phyloP scores from a whole-genome alignment of 2,329 filamentous ascomycete genomes.

The Rachicladosporium sp. region DNA sequence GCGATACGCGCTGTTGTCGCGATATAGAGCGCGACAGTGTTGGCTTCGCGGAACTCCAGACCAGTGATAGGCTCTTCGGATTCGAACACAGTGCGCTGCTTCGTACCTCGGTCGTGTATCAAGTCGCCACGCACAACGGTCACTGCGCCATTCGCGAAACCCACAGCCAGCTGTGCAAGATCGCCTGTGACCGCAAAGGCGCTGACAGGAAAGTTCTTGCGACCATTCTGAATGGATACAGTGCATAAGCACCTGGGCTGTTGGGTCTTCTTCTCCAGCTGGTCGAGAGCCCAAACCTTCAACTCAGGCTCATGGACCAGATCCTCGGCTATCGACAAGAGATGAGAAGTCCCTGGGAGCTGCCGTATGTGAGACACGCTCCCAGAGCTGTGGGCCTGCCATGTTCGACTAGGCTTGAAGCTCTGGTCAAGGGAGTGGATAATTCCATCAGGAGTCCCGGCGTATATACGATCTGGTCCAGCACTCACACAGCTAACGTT shows the following conservation, averaged over 20 bases:
- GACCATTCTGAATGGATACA: conserved; percentile 73
- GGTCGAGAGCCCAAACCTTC: conserved; percentile 97
- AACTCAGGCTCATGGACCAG: conserved; percentile 74
- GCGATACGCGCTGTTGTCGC: conserved; percentile 81
- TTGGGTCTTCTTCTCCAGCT: conserved; percentile 85
- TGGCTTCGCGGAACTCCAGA: conserved; percentile 58
- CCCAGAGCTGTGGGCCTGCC: conserved; percentile 70
- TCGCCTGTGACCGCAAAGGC: conserved; percentile 81
- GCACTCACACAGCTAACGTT: conserved; percentile 75
- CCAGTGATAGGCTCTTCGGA: conserved; percentile 94
- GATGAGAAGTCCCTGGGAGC: conserved; percentile 70
- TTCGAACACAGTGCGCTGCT: conserved; percentile 89
- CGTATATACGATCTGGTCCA: conserved; percentile 78
- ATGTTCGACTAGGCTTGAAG: conserved; percentile 78
- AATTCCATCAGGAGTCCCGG: conserved; percentile 72
- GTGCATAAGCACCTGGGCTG: conserved; percentile 79
- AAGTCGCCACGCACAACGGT: conserved; percentile 88
- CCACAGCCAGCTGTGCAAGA: conserved; percentile 82
- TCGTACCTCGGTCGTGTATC: conserved; percentile 86
- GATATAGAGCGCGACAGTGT: conserved; percentile 70
- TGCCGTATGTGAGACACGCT: conserved; percentile 87
- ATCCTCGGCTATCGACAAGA: conserved; percentile 82
- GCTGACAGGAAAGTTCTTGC: conserved; percentile 89
- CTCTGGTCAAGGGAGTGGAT: conserved; percentile 77
- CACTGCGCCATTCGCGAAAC: conserved; percentile 90